Evolutionary conservation across 139 green algal genomes (phyloP).

Genomic region (Raphidocelis subcapitata): DNA sequence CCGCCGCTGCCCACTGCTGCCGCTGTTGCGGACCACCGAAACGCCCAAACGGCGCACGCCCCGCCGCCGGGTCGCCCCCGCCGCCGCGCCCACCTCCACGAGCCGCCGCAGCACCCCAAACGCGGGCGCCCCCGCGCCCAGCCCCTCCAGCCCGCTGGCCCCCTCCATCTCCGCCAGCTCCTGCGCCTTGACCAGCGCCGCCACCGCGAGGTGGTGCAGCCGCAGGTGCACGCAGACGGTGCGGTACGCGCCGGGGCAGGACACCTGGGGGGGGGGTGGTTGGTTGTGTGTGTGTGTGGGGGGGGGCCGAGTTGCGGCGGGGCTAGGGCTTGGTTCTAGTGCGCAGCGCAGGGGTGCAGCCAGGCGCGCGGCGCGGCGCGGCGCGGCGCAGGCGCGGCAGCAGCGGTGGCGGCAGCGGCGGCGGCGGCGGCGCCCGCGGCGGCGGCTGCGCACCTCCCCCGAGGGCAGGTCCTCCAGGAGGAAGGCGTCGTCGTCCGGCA

Average conservation of each 20-base stretch:
- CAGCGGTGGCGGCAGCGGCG: constrained; percentile 23
- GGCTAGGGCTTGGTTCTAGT: too few relatives aligned
- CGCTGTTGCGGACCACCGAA: too few relatives aligned
- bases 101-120: constrained; percentile 73
- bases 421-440: too few relatives aligned
- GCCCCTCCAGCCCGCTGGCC: constrained; percentile 39
- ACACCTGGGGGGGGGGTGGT: constrained; percentile 51
- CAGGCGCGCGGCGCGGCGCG: too few relatives aligned
- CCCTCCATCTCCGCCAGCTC: constrained; percentile 72
- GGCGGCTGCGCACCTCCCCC: constrained; percentile 24
- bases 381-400: too few relatives aligned
- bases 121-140: constrained; percentile 28
- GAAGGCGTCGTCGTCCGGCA: constrained; percentile 38
- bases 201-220: constrained; percentile 85
- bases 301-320: too few relatives aligned
- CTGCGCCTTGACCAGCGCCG: constrained; percentile 56
- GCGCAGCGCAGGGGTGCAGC: too few relatives aligned
- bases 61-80: too few relatives aligned
- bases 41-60: too few relatives aligned
- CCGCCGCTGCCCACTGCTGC: too few relatives aligned
- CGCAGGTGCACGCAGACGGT: constrained; percentile 82
- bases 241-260: constrained; percentile 78
- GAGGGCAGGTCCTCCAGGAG: constrained; percentile 48
- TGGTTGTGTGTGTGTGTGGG: too few relatives aligned
- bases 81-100: constrained; percentile 39